A percentile compares a stretch with the other conserved stretches of the same genome.
These are phyloP conservation scores for Nakazawaea anatomiae DNA, from an alignment of 805 yeast genomes.

Conservation along the genomic window DNA sequence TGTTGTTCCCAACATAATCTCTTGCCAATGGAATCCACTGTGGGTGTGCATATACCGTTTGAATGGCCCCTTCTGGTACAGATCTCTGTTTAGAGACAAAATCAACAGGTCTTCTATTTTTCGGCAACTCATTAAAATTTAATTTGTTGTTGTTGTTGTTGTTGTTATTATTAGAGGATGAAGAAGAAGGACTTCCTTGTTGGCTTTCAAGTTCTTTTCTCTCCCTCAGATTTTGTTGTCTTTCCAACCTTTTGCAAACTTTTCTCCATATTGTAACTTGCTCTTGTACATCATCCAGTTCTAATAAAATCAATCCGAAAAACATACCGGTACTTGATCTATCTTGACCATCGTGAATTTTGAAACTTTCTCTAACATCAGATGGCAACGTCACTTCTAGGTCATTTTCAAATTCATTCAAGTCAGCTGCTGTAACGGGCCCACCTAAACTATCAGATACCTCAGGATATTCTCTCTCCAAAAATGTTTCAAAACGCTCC, in stretches of 20 bases:
- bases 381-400: slow-evolving; percentile 68
- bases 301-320: slow-evolving; percentile 75
- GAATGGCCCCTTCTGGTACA: slow-evolving; percentile 71
- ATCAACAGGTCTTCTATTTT: slow-evolving; percentile 16
- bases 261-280: slow-evolving; percentile 85
- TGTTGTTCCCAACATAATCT: slow-evolving; percentile 86
- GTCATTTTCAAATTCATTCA: slow-evolving; percentile 79
- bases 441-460: slow-evolving; percentile 69
- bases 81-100: slow-evolving; percentile 52
- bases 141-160: too few species aligned
- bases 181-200: slow-evolving; percentile 2
- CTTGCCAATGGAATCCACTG: slow-evolving; percentile 90
- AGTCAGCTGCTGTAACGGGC: slow-evolving; percentile 76
- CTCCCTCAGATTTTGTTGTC: slow-evolving; percentile 4
- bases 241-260: slow-evolving; percentile 44
- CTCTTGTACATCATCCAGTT: slow-evolving; percentile 71
- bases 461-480: slow-evolving; percentile 73
- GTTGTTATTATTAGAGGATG: slow-evolving; percentile 1
- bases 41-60: slow-evolving; percentile 78
- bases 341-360: slow-evolving; percentile 91
- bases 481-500: slow-evolving; percentile 86
- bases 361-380: slow-evolving; percentile 74
- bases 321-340: slow-evolving; percentile 64
- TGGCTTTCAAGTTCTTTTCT: background rate
- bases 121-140: slow-evolving; percentile 10